Evolutionary conservation across 2,329 filamentous ascomycete genomes (phyloP).

Genomic region (Penicillium sp.): DNA sequence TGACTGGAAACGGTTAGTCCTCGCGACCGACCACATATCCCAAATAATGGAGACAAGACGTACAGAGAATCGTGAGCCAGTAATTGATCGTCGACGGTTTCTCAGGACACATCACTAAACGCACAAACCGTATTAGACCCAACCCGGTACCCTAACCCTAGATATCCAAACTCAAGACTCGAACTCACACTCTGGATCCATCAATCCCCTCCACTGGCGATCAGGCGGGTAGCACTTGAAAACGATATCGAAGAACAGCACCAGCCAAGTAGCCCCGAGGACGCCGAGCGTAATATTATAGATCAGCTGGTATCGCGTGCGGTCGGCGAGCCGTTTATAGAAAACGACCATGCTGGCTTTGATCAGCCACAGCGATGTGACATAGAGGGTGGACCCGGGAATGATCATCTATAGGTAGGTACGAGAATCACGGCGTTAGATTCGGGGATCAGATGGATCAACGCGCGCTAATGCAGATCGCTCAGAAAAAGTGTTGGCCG

Average conservation of each 20-base stretch:
- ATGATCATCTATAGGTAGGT: constrained; percentile 26
- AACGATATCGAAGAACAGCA: constrained; percentile 27
- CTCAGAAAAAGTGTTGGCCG: background rate
- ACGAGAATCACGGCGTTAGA: constrained; percentile 3
- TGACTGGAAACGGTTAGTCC: constrained; percentile 19
- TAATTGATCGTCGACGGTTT: constrained; percentile 23
- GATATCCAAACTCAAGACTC: background rate
- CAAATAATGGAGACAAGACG: background rate
- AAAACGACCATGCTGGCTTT: constrained; percentile 29
- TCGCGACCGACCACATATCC: background rate
- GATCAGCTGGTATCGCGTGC: constrained; percentile 25
- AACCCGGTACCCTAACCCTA: background rate
- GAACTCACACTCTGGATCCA: constrained; percentile 10
- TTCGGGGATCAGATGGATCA: background rate
- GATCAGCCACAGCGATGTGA: constrained; percentile 30
- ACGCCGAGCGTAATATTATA: constrained; percentile 25
- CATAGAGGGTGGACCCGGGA: constrained; percentile 29
- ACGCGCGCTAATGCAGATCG: background rate
- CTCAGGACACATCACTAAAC: constrained; percentile 21
- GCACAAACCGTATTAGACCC: background rate
- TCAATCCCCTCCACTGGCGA: constrained; percentile 17
- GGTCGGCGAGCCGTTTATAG: constrained; percentile 30
- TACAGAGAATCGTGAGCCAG: constrained; percentile 29
- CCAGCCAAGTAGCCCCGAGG: constrained; percentile 25
- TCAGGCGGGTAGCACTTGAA: constrained; percentile 28